Conservation (phyloP, 2,329 filamentous ascomycete genomes). For the Neopestalotiopsis rosae region DNA sequence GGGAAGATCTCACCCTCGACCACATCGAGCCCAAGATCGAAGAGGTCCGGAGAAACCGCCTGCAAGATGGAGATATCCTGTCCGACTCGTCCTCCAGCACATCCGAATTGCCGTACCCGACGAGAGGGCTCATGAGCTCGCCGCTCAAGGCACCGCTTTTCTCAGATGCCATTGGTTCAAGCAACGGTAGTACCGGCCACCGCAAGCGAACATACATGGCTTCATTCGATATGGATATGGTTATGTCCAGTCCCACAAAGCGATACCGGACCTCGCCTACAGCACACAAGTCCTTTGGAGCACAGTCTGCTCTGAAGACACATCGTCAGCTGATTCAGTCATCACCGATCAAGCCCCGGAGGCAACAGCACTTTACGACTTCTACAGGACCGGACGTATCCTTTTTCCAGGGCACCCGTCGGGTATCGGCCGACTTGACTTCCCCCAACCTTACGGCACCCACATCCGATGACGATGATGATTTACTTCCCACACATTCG, state of each 20-base stretch:
- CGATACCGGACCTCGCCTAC: constrained; percentile 72
- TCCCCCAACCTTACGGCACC: constrained; percentile 65
- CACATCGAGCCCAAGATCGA: constrained; percentile 85
- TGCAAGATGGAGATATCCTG: constrained; percentile 73
- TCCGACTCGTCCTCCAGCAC: constrained; percentile 88
- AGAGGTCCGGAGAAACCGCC: constrained; percentile 75
- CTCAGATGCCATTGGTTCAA: constrained; percentile 79
- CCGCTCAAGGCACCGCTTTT: constrained; percentile 84
- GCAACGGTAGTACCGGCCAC: constrained; percentile 69
- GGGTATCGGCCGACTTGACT: constrained; percentile 67
- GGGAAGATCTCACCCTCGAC: constrained; percentile 87
- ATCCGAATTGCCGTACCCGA: constrained; percentile 76
- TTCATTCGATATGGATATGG: constrained; percentile 55
- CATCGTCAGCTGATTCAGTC: constrained; percentile 80
- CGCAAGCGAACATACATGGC: constrained; percentile 68
- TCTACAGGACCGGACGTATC: constrained; percentile 75
- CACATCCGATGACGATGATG: constrained; percentile 79
- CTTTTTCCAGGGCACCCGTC: constrained; percentile 76
- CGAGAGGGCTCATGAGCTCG: constrained; percentile 77
- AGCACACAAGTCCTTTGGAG: constrained; percentile 63
- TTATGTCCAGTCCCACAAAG: constrained; percentile 66
- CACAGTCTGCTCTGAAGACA: constrained; percentile 75
- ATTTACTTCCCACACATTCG: constrained; percentile 77
- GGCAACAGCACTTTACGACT: constrained; percentile 76
- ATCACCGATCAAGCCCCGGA: constrained; percentile 80